Percentiles rank a stretch among this genome's conserved stretches.
phyloP scores from a whole-genome alignment of 768 basidiomycete species.

The Phaeolepiota aurea region DNA sequence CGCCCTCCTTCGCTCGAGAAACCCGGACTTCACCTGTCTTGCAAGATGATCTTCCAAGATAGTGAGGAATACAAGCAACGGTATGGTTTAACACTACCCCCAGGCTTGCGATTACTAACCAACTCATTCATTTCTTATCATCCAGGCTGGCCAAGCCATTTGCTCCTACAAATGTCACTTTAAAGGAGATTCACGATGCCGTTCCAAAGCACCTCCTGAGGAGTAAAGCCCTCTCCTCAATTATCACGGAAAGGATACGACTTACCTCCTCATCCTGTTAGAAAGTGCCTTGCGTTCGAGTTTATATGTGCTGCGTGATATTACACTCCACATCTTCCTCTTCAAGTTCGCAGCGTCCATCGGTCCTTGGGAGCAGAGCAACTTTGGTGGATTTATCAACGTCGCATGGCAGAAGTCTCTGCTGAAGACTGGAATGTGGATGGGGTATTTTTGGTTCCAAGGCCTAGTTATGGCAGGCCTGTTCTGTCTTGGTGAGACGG shows the following conservation, averaged over 20 bases:
- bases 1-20: no score
- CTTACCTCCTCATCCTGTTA: conserved; percentile 12
- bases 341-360: conserved; percentile 37
- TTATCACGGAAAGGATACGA: no score
- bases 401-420: conserved; percentile 19
- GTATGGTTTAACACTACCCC: neutral
- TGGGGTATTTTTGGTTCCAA: conserved; percentile 42
- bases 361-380: conserved; percentile 24
- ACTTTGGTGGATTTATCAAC: conserved; percentile 30
- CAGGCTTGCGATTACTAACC: neutral
- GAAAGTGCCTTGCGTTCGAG: conserved; percentile 29
- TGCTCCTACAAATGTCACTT: conserved; percentile 35
- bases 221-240: conserved; percentile 24
- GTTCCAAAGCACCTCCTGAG: conserved; percentile 46
- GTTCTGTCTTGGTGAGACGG: conserved; percentile 38
- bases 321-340: conserved; percentile 30
- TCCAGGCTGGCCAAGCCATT: conserved; percentile 36
- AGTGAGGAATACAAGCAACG: neutral
- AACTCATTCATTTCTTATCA: neutral
- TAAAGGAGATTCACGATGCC: conserved; percentile 47
- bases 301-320: conserved; percentile 36
- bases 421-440: conserved; percentile 30
- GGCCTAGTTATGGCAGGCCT: conserved; percentile 42
- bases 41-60: neutral
- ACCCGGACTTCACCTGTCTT: no score